Base-by-base conservation (phyloP, 2,329 filamentous ascomycete species). In the Aspergillus candidus region DNA sequence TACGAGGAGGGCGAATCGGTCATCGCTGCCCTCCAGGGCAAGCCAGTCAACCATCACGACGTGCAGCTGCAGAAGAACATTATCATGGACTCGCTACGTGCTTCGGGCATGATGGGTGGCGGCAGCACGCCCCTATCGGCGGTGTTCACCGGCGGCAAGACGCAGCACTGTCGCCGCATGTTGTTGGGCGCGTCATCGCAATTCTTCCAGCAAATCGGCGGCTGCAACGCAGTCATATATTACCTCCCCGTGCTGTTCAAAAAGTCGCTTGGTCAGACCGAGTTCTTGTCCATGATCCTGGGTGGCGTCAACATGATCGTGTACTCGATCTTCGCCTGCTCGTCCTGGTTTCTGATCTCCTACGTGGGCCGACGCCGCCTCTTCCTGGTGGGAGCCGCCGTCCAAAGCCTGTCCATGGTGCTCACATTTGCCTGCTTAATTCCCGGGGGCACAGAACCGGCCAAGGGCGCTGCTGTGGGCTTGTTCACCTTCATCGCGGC, bases 401-500 rank as follows among this genome's bases (percentile, higher is more conserved):
- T 62, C 6, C 62, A 63, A 17, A 50, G 66, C 42, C 49, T 57
- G 11, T 50, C 48, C 17, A 52, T 58, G 48, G 37, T 55, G 8
- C 44, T 59, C 14, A 53, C 46, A n/a, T 53, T 60, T 17, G 53
- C 43, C 13, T 60, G 56, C 11, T 42, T 59, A 36, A 52, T 60
- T 27, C 47, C 48, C 1, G 49, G 40, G 4, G 43, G 30, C 11
- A 13, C 35, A 1, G 40, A 40, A 8, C 38, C 47, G 8, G 52
- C 55, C 10, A 57, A 56, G 38, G 56, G 58, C 32, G 54, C 56
- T 12, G 50, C 51, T 3, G 46, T 58, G 3, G 53, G 56, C 80
- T 18, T 83, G 12, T 84, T 84, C 62, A 75, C 75, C 5, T 84
- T 82, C 63, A 83, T 83, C 47, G 78, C 79, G 3, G 79, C 77